These are phyloP conservation scores for Septoria petroselini DNA, from an alignment of 2,329 filamentous ascomycete species.

Conservation along the genomic window DNA sequence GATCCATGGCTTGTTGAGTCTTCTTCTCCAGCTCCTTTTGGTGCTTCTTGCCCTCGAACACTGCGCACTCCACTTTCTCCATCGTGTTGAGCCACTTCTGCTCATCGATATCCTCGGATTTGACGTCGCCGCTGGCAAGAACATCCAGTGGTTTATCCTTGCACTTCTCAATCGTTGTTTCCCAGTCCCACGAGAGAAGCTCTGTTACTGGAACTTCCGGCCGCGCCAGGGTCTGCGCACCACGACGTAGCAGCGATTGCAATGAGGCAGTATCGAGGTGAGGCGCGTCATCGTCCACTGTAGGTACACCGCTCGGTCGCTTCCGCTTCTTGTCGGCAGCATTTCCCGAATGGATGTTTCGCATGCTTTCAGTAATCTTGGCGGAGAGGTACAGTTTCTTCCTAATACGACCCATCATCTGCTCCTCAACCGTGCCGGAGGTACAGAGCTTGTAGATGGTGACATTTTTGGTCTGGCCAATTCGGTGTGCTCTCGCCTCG, in stretches of 20 bases:
- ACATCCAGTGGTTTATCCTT: slow-evolving; percentile 51
- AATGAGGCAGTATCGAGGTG: slow-evolving; percentile 53
- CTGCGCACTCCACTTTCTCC: slow-evolving; percentile 56
- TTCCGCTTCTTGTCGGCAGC: slow-evolving; percentile 38
- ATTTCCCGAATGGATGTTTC: slow-evolving; percentile 48
- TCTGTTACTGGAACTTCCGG: slow-evolving; percentile 55
- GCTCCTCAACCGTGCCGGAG: slow-evolving; percentile 57
- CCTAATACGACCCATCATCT: slow-evolving; percentile 56
- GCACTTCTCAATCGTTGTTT: slow-evolving; percentile 54
- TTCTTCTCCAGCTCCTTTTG: slow-evolving; percentile 41
- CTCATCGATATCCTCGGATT: slow-evolving; percentile 45
- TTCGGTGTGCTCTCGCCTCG: slow-evolving; percentile 54
- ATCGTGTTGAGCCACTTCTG: slow-evolving; percentile 56
- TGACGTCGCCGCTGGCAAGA: slow-evolving; percentile 37
- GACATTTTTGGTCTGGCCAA: slow-evolving; percentile 54
- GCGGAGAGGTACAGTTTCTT: slow-evolving; percentile 62
- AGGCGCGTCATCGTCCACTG: slow-evolving; percentile 51
- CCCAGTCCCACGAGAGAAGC: slow-evolving; percentile 58
- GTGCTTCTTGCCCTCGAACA: slow-evolving; percentile 57
- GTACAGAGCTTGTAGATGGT: slow-evolving; percentile 57
- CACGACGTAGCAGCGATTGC: slow-evolving; percentile 54
- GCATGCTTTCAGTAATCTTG: slow-evolving; percentile 60
- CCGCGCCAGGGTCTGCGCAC: slow-evolving; percentile 52
- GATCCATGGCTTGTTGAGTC: slow-evolving; percentile 31
- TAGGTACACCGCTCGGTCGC: slow-evolving; percentile 27